Percentiles rank a stretch among this genome's conserved stretches.
Evolutionary conservation across 2,329 filamentous ascomycete species (phyloP).

Genomic region (Colletotrichum tropicicola): DNA sequence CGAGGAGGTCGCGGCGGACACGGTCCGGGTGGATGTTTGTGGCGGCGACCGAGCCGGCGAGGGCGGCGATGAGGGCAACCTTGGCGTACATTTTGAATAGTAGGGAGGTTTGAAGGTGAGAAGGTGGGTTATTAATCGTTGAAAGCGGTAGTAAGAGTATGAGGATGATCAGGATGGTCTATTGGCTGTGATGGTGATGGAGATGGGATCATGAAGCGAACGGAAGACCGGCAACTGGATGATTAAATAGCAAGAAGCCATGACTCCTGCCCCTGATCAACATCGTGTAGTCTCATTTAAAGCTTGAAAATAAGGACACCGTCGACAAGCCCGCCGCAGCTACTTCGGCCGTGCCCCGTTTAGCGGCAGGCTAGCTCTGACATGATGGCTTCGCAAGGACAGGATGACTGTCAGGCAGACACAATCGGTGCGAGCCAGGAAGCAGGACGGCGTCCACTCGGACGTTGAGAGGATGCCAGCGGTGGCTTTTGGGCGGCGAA

Average conservation of each 20-base stretch:
- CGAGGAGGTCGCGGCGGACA: constrained; percentile 31
- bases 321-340: background rate
- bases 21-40: constrained; percentile 25
- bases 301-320: background rate
- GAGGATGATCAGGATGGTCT: no score
- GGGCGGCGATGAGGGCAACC: constrained; percentile 34
- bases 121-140: background rate
- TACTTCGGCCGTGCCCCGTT: background rate
- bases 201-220: background rate
- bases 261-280: background rate
- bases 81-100: constrained; percentile 35
- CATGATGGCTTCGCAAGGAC: background rate
- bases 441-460: background rate
- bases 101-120: background rate
- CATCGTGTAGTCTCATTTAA: constrained; percentile 4
- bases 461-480: background rate
- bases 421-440: background rate
- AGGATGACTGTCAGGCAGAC: background rate
- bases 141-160: background rate
- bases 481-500: background rate
- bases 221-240: background rate
- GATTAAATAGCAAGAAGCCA: background rate
- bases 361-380: constrained; percentile 6
- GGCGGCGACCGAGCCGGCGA: constrained; percentile 33
- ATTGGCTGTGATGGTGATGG: background rate